Percentiles rank a stretch among this genome's conserved stretches.
These are phyloP conservation scores for Anacardium occidentale DNA, from an alignment of 345 rosid genomes.

Conservation along the genomic window DNA sequence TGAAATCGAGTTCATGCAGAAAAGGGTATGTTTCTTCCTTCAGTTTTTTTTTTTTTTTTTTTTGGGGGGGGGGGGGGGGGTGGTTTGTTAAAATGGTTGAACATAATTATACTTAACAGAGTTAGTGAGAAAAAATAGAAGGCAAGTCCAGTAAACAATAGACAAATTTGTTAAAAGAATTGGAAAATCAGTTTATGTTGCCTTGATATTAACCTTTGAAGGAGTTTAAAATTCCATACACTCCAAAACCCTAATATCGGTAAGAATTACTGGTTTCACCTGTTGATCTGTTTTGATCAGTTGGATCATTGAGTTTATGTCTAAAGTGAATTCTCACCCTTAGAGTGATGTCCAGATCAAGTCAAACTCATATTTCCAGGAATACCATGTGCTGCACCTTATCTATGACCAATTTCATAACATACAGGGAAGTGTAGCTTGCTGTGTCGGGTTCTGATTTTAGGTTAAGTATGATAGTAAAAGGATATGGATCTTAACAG, in stretches of 20 bases:
- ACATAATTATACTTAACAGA: background rate
- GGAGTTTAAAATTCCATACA: background rate
- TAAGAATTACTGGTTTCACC: too few species aligned
- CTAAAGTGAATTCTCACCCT: too few species aligned
- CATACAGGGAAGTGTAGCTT: background rate
- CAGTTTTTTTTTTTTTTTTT: background rate
- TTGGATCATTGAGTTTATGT: too few species aligned
- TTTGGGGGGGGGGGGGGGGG: too few species aligned
- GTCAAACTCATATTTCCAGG: too few species aligned
- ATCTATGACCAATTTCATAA: background rate
- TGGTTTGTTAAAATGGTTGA: background rate
- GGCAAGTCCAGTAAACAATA: too few species aligned
- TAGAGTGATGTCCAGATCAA: too few species aligned
- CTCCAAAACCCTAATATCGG: background rate
- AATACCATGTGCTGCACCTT: too few species aligned
- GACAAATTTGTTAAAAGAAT: too few species aligned
- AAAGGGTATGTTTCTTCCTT: slow-evolving; percentile 54
- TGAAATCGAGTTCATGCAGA: slow-evolving; percentile 94
- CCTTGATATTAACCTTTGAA: background rate
- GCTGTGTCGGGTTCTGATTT: background rate
- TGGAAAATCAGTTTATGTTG: background rate
- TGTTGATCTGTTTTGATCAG: too few species aligned
- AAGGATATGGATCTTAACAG: too few species aligned
- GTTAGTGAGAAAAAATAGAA: background rate
- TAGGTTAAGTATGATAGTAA: background rate